These are phyloP conservation scores for Carpinus viminea DNA, from an alignment of 306 rosid genomes.

Conservation along the genomic window DNA sequence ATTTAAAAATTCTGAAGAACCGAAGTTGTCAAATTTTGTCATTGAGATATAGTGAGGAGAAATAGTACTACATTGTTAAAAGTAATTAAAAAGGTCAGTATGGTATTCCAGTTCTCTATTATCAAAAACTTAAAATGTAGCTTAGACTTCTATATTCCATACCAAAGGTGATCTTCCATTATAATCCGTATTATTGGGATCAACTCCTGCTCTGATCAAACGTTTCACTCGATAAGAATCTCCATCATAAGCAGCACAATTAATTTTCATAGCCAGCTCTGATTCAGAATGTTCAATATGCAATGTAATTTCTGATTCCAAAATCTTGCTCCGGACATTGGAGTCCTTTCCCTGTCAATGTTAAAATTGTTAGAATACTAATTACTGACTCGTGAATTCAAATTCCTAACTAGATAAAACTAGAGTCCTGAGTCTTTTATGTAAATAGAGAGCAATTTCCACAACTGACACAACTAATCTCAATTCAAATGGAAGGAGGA, in stretches of 20 bases:
- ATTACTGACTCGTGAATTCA: neutral
- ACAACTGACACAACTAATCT: neutral
- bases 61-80: neutral
- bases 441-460: neutral
- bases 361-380: slow-evolving; percentile 13
- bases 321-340: slow-evolving; percentile 47
- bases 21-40: neutral
- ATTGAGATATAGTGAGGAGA: neutral
- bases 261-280: slow-evolving; percentile 55
- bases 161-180: slow-evolving; percentile 76
- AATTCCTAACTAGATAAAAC: neutral
- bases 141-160: slow-evolving; percentile 11
- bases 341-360: slow-evolving; percentile 49
- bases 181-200: slow-evolving; percentile 66
- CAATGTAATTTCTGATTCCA: slow-evolving; percentile 54
- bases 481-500: no score
- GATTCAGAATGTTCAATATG: slow-evolving; percentile 47
- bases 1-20: neutral
- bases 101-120: neutral
- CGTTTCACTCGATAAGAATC: slow-evolving; percentile 49
- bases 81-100: neutral
- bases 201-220: slow-evolving; percentile 58
- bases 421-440: neutral
- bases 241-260: slow-evolving; percentile 58
- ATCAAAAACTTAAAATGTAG: neutral